Base-by-base conservation (phyloP, 768 basidiomycete species). In the Amanita rubescens region DNA sequence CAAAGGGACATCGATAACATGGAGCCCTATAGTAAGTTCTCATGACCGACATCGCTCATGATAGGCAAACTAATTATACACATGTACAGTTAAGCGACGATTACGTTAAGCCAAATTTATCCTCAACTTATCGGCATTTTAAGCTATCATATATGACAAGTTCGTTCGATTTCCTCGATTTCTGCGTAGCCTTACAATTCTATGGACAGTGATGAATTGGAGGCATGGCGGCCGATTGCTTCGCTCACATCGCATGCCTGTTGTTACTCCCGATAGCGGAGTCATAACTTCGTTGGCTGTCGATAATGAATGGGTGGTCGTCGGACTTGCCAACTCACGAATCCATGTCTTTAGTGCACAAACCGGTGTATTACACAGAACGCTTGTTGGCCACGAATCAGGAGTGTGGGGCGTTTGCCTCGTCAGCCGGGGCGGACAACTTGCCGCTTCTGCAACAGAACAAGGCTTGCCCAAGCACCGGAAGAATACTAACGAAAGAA, bases 361-460 rank as follows among this genome's bases (percentile, higher is more conserved):
- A 37, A 87, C 87, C 0, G 94, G 94, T 0, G 78, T 85, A 1
- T 79, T 89, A 47, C 77, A 78, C 38, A 77, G 87, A 49, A 90
- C 89, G 0, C 79, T 98, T 1, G 74, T 80, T 8, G 94, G 94
- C 0, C 94, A 96, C 66, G 84, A 86, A 14, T 70, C 77, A 19
- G 94, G 94, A n/a, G 94, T 96, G 1, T 97, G 94, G 94, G 86
- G 88, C 12, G 81, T 96, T 12, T 81, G 84, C 51, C 76, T 97
- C 24, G 81, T 94, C 46, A 78, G 79, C 22, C 75, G 78, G 38
- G 84, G 85, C n/a, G 85, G 84, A 19, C 57, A 45, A 14, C 43
- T 22, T 17, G 30, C 24, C 6, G 14, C 30, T 17, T 43, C 38
- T 12, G 27, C 51, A 41, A 24, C n/a, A 35, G 30, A 51, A 25